Base-by-base conservation (phyloP, 495 filamentous ascomycete species). In the Neurospora tetrasperma region DNA sequence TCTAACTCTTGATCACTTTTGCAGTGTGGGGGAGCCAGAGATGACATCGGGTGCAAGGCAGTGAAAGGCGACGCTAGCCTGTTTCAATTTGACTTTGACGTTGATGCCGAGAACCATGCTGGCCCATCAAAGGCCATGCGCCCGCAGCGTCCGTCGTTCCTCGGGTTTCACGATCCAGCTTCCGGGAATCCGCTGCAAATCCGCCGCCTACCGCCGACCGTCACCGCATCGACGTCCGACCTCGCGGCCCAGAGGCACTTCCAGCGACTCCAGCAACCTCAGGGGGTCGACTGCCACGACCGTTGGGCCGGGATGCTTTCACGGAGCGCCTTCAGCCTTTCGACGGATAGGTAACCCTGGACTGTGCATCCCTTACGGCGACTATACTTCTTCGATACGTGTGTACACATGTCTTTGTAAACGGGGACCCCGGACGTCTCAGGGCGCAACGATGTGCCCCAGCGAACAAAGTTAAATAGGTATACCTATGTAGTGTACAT, bases 11-110 rank as follows among this genome's bases (percentile, higher is more conserved):
- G 54, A 66, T 27, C 54, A 66, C 54, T 31, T 66, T 71, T 71
- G 73, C 77, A 77, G 72, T 78, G 78, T 78, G 78, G 77, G 78
- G 76, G 78, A 75, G 59, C 75, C 70, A 71, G 71, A 74, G 73
- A 78, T 79, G 76, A 79, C 75, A 78, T 79, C 73, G 76, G 54
- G 41, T 70, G 69, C 73, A 72, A 72, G 71, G 71, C 42, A 66
- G 27, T 31, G 27, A 31, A 59, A 71, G 40, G 68, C 48, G 71
- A 31, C 72, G 73, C 72, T 77, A 78, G 71, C 72, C 72, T 75
- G 73, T 77, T 74, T 76, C 71, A 71, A 44, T 68, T 43, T 14
- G 54, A 66, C 54, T 66, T 66, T 38, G 27, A 66, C 54, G 54
- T 66, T 66, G 54, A 66, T 66, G 54, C 54, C 54, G 54, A 62